phyloP scores from a whole-genome alignment of 768 basidiomycete genomes.

The Strobilomyces echinocephalus region DNA sequence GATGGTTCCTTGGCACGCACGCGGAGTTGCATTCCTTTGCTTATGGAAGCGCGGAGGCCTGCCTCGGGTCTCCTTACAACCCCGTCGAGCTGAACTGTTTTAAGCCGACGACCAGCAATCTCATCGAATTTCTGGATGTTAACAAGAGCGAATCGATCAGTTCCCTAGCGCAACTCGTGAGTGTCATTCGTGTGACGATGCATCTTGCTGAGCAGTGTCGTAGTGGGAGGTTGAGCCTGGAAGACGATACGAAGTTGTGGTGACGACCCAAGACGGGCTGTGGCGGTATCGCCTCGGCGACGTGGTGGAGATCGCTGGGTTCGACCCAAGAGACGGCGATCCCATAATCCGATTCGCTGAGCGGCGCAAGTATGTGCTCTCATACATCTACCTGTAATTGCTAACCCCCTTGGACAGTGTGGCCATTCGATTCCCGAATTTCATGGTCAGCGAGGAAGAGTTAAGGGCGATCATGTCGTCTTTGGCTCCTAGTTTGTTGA shows the following conservation, averaged over 20 bases:
- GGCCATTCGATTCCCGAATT: background rate
- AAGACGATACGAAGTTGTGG: slow-evolving; percentile 16
- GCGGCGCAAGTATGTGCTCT: slow-evolving; percentile 10
- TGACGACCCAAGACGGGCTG: slow-evolving; percentile 18
- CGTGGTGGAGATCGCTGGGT: slow-evolving; percentile 18
- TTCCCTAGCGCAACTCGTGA: slow-evolving; percentile 3
- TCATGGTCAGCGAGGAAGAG: slow-evolving; percentile 11
- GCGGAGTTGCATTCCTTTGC: background rate
- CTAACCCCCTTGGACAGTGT: background rate
- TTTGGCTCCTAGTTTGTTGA: background rate
- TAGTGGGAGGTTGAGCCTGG: slow-evolving; percentile 18
- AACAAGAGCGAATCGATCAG: background rate
- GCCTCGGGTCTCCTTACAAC: slow-evolving; percentile 5
- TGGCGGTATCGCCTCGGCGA: slow-evolving; percentile 9
- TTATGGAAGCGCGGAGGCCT: slow-evolving; percentile 4
- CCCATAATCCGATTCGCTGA: slow-evolving; percentile 8
- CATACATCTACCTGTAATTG: background rate
- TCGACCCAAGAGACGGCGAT: slow-evolving; percentile 6
- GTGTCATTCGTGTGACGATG: background rate
- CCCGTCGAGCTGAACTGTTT: slow-evolving; percentile 8
- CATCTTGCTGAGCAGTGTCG: background rate
- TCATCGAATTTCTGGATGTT: slow-evolving; percentile 19
- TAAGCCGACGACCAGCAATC: background rate
- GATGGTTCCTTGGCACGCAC: background rate
- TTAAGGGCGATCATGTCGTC: slow-evolving; percentile 4